phyloP scores from a whole-genome alignment of 352 stramenopile genomes.

The Phytophthora fragariaefolia region DNA sequence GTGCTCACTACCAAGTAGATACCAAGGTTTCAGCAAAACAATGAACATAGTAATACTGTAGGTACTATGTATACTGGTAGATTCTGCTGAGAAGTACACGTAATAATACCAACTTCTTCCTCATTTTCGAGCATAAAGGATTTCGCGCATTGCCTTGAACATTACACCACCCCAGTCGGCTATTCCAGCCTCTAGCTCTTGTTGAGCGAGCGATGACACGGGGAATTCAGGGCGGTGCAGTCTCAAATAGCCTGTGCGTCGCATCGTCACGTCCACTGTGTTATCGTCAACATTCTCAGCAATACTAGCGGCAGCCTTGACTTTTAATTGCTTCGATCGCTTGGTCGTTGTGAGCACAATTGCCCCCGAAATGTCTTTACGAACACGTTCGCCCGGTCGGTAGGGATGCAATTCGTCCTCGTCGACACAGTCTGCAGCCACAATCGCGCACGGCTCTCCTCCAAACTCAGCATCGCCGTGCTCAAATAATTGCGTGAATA shows the following conservation, averaged over 20 bases:
- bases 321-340: conserved; percentile 2
- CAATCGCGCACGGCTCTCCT: conserved; percentile 33
- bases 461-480: conserved; percentile 10
- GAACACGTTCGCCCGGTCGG: conserved; percentile 15
- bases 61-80: no score
- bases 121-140: conserved; percentile 14
- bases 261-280: conserved; percentile 26
- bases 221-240: conserved; percentile 25
- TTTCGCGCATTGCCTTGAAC: conserved; percentile 30
- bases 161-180: conserved; percentile 30
- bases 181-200: conserved; percentile 29
- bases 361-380: conserved; percentile 42
- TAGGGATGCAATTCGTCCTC: conserved; percentile 42
- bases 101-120: neutral
- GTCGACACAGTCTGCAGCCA: conserved; percentile 40
- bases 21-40: no score
- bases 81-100: neutral
- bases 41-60: no score
- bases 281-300: neutral
- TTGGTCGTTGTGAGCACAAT: conserved; percentile 36
- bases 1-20: no score
- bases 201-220: conserved; percentile 6
- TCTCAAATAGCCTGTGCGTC: conserved; percentile 18
- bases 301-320: neutral
- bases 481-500: conserved; percentile 32